Conservation (phyloP, 2,329 filamentous ascomycete genomes). For the Bipolaris zeicola region DNA sequence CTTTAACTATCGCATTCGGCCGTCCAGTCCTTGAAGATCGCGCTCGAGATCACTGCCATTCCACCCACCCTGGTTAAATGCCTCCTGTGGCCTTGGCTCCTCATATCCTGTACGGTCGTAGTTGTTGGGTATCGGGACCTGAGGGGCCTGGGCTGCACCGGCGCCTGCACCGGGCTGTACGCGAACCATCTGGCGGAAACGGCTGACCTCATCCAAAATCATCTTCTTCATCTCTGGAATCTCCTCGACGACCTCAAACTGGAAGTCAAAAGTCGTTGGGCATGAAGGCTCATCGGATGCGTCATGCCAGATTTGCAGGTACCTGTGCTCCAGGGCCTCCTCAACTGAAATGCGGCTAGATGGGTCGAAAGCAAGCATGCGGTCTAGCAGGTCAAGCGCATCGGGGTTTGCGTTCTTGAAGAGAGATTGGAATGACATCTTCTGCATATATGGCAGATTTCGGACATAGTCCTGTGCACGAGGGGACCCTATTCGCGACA, state of each 20-base stretch:
- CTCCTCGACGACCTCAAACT: constrained; percentile 97
- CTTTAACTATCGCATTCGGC: constrained; percentile 24
- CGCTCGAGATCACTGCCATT: constrained; percentile 51
- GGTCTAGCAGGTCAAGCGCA: constrained; percentile 91
- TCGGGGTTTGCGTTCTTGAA: constrained; percentile 97
- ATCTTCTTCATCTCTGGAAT: constrained; percentile 94
- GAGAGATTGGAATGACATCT: constrained; percentile 83
- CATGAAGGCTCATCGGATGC: constrained; percentile 93
- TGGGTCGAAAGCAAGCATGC: constrained; percentile 97
- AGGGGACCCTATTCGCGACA: constrained; percentile 90
- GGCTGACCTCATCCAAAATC: constrained; percentile 92
- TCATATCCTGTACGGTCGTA: constrained; percentile 64
- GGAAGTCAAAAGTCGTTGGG: constrained; percentile 94
- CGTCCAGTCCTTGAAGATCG: constrained; percentile 56
- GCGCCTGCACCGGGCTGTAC: constrained; percentile 45
- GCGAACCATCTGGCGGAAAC: constrained; percentile 72
- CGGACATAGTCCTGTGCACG: constrained; percentile 98
- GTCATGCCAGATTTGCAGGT: constrained; percentile 98
- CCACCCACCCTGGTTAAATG: constrained; percentile 48
- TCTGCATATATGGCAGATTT: constrained; percentile 93
- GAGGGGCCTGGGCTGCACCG: constrained; percentile 51
- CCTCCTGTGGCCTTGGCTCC: constrained; percentile 67
- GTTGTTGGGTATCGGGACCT: constrained; percentile 67
- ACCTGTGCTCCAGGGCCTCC: constrained; percentile 92
- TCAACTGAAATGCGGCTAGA: constrained; percentile 93